Evolutionary conservation across 768 basidiomycete species (phyloP).

Genomic region (Trametes maxima): DNA sequence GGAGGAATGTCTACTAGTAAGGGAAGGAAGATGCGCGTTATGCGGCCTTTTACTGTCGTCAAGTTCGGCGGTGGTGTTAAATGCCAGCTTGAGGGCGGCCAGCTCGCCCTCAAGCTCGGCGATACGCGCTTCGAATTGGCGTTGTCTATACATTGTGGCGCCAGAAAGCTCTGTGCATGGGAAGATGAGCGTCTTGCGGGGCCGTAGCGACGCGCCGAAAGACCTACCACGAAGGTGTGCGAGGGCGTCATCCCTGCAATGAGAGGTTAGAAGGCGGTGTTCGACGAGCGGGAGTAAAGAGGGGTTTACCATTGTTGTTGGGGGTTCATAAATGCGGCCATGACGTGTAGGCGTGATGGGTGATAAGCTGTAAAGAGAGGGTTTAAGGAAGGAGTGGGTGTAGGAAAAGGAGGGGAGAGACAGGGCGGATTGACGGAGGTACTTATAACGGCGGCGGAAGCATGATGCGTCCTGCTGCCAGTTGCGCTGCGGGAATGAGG

Average conservation of each 20-base stretch:
- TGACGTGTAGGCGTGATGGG: not conserved
- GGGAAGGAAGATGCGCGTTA: constrained; percentile 64
- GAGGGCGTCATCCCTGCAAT: constrained; percentile 62
- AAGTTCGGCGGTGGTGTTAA: constrained; percentile 60
- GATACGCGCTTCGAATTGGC: constrained; percentile 64
- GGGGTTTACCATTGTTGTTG: constrained; percentile 63
- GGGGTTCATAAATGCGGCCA: constrained; percentile 39
- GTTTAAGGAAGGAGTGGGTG: constrained; percentile 17
- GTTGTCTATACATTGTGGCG: constrained; percentile 63
- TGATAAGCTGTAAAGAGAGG: constrained; percentile 7
- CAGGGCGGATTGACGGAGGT: constrained; percentile 22
- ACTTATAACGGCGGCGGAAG: constrained; percentile 36
- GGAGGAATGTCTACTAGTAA: constrained; percentile 67
- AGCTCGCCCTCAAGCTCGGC: constrained; percentile 71
- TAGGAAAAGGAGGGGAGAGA: constrained; percentile 28
- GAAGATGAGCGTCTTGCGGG: constrained; percentile 10
- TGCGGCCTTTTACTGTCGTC: constrained; percentile 60
- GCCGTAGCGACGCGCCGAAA: constrained; percentile 51
- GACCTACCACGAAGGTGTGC: constrained; percentile 58
- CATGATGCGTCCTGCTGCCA: constrained; percentile 33
- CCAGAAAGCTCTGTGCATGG: constrained; percentile 56
- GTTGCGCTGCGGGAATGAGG: constrained; percentile 27
- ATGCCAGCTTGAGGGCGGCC: constrained; percentile 70
- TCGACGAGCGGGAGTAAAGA: not conserved
- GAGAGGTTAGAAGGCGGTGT: not conserved